Base-by-base conservation (phyloP, 345 rosid genomes). In the Lumnitzera racemosa region DNA sequence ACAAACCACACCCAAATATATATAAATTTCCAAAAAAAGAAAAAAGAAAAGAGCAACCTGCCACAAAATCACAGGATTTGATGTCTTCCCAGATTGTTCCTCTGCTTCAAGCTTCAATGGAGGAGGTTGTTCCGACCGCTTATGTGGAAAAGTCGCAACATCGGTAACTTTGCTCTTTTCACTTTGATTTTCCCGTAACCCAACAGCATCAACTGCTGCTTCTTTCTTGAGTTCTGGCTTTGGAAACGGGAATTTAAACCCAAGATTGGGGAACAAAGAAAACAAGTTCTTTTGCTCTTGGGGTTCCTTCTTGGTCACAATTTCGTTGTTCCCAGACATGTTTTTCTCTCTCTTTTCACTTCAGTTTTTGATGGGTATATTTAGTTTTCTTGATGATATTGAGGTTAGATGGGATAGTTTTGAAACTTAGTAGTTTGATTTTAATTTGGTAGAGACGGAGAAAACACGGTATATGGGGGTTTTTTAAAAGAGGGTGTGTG, bases 1-100 rank as follows among this genome's bases (percentile, higher is more conserved):
- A 36, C 5, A 36, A 36, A 36, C 9, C 0, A 36, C 1, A 36
- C 9, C 43, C 43, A 36, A 9, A 36, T 36, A 36, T 4, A 36
- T 36, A 36, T 16, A 25, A 1, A 41, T 57, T 16, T 15, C 15
- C 14, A 6, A 20, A 20, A 20, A 20, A 20, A 20, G 1, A 20
- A 20, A 20, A 20, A 20, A 20, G 1, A 20, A 20, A 17, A 17
- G 15, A 16, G 25, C 60, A 27, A 67, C 70, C 70, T 67, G 70
- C 65, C 70, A 54, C n/a, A 67, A 56, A 46, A 67, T 49, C 48
- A 60, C 49, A 48, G 65, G 65, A 31, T 67, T 67, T 12, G 64
- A 59, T n/a, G 70, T 53, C 59, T 67, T 60, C 43, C 60, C 65
- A 59, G 70, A 41, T 24, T 67, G 59, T 24, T 67, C 70, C 53